Evolutionary conservation across 345 rosid species (phyloP).

Genomic region (Boechera stricta): DNA sequence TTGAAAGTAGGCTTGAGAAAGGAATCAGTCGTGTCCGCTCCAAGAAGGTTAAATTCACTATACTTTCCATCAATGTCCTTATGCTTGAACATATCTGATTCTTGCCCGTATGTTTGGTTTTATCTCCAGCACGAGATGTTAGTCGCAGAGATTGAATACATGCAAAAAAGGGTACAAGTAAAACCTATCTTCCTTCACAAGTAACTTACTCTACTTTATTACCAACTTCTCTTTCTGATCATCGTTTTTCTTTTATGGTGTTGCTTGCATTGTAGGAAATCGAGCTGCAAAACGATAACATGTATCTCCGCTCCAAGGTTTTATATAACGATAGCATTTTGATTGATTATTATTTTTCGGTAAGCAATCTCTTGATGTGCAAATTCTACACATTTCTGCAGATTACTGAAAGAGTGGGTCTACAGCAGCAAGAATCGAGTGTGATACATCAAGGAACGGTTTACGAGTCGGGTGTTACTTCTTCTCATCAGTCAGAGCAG

Average conservation of each 20-base stretch:
- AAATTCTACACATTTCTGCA: slow-evolving; percentile 1
- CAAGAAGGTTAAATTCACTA: slow-evolving; percentile 66
- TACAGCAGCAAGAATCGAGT: slow-evolving; percentile 49
- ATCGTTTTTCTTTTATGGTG: background rate
- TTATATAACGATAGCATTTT: background rate
- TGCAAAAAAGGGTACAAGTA: slow-evolving; percentile 86
- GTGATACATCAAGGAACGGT: slow-evolving; percentile 52
- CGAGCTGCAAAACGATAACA: slow-evolving; percentile 82
- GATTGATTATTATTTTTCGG: background rate
- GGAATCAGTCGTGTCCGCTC: slow-evolving; percentile 83
- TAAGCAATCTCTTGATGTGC: background rate
- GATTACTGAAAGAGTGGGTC: slow-evolving; percentile 70
- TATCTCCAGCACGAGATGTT: slow-evolving; percentile 72
- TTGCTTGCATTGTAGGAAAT: slow-evolving; percentile 60
- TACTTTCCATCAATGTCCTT: background rate
- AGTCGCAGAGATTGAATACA: slow-evolving; percentile 85
- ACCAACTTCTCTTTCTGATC: background rate
- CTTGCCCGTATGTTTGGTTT: background rate
- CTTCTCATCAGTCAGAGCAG: slow-evolving; percentile 51
- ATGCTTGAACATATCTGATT: slow-evolving; percentile 26
- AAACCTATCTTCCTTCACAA: slow-evolving; percentile 26
- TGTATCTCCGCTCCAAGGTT: slow-evolving; percentile 79
- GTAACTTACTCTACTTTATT: slow-evolving; percentile 4
- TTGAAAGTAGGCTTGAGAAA: slow-evolving; percentile 78
- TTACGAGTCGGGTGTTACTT: slow-evolving; percentile 52